Conservation (phyloP, 306 rosid genomes). For the Acacia confusa region DNA sequence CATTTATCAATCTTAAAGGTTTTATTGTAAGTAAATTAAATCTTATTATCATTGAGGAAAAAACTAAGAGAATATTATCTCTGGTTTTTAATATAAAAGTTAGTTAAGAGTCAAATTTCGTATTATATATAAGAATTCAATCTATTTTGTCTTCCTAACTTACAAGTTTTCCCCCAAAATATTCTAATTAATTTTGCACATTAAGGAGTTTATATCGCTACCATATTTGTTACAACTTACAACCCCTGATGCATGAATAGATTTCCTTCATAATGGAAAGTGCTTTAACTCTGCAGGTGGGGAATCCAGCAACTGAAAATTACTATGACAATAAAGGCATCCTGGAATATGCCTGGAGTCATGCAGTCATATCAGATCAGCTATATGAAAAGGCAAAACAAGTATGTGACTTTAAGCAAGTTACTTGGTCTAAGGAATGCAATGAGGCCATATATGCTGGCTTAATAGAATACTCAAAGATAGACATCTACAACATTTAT, state of each 20-base stretch:
- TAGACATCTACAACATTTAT: constrained; percentile 59
- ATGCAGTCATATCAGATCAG: constrained; percentile 56
- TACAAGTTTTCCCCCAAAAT: too few species aligned
- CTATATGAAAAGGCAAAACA: constrained; percentile 45
- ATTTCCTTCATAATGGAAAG: background rate
- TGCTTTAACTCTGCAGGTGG: constrained; percentile 35
- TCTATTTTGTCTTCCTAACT: too few species aligned
- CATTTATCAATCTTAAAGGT: constrained; percentile 53
- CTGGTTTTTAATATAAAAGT: too few species aligned
- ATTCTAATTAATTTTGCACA: too few species aligned
- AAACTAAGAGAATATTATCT: background rate
- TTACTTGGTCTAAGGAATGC: constrained; percentile 46
- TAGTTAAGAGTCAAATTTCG: too few species aligned
- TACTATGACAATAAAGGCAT: constrained; percentile 47
- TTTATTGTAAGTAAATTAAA: constrained; percentile 53
- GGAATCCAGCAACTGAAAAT: constrained; percentile 53
- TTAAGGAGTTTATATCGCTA: too few species aligned
- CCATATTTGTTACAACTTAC: background rate
- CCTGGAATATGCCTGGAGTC: constrained; percentile 64
- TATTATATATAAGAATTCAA: too few species aligned
- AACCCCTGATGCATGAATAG: background rate
- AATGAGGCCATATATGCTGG: constrained; percentile 37
- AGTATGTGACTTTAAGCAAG: constrained; percentile 53
- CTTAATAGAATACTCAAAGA: constrained; percentile 42
- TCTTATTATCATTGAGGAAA: background rate